Evolutionary conservation across 495 filamentous ascomycete species (phyloP).

Genomic region (Trichoderma gamsii): DNA sequence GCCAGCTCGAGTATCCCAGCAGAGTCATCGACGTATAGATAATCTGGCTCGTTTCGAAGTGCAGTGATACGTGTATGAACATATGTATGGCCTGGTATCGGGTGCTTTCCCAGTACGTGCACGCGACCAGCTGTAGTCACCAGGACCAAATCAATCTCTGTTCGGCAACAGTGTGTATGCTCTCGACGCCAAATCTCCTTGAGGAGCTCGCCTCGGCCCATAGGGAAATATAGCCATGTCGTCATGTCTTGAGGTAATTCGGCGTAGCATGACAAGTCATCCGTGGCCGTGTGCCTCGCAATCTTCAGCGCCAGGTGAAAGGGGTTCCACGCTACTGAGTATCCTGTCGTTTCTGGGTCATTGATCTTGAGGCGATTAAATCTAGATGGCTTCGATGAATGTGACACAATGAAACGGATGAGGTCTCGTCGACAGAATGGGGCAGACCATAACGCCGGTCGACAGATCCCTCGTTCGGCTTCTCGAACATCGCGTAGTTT

Average conservation of each 20-base stretch:
- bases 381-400: not conserved
- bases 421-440: not conserved
- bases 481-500: not conserved
- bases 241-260: not conserved
- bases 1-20: not conserved
- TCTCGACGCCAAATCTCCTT: not conserved
- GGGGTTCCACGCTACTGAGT: not conserved
- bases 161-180: not conserved
- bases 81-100: not conserved
- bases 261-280: not conserved
- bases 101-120: not conserved
- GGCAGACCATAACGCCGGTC: not conserved
- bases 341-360: not conserved
- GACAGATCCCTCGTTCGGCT: not conserved
- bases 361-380: not conserved
- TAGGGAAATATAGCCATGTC: not conserved
- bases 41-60: not conserved
- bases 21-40: not conserved
- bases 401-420: not conserved
- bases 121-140: not conserved
- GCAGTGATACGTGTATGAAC: not conserved
- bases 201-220: not conserved
- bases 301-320: not conserved
- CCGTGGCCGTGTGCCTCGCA: not conserved
- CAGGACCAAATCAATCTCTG: not conserved